Evolutionary conservation across 2,329 filamentous ascomycete genomes (phyloP).

Genomic region (Paraconiothyrium brasiliense): DNA sequence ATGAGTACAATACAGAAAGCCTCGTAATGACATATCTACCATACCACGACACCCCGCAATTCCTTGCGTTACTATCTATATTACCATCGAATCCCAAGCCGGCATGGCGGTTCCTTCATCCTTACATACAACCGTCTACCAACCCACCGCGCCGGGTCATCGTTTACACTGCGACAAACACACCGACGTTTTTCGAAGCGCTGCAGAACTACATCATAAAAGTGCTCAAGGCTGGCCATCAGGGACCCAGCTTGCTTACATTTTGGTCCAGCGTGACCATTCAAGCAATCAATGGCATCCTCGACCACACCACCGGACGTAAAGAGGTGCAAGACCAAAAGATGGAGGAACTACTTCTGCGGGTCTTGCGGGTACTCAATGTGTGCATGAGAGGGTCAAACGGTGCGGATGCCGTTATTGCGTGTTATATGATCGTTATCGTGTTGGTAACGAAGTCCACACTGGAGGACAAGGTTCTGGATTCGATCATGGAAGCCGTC

Average conservation of each 20-base stretch:
- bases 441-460: conserved; percentile 85
- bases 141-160: conserved; percentile 82
- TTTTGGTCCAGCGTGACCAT: conserved; percentile 93
- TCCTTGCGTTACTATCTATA: conserved; percentile 86
- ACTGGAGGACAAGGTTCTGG: conserved; percentile 81
- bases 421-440: conserved; percentile 89
- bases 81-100: conserved; percentile 77
- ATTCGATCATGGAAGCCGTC: conserved; percentile 89
- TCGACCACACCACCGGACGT: conserved; percentile 80
- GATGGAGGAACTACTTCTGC: conserved; percentile 79
- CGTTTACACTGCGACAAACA: conserved; percentile 83
- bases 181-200: conserved; percentile 76
- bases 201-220: conserved; percentile 83
- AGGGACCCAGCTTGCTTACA: conserved; percentile 79
- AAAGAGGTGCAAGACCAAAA: conserved; percentile 79
- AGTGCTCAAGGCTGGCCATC: conserved; percentile 74
- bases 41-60: conserved; percentile 87
- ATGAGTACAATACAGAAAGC: conserved; percentile 85
- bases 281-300: conserved; percentile 82
- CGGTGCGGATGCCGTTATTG: conserved; percentile 81
- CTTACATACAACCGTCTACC: conserved; percentile 81
- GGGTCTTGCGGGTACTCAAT: conserved; percentile 74
- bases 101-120: conserved; percentile 83
- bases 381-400: conserved; percentile 79
- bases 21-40: conserved; percentile 89